These are phyloP conservation scores for Lactarius hengduanensis DNA, from an alignment of 768 basidiomycete genomes.

Conservation along the genomic window DNA sequence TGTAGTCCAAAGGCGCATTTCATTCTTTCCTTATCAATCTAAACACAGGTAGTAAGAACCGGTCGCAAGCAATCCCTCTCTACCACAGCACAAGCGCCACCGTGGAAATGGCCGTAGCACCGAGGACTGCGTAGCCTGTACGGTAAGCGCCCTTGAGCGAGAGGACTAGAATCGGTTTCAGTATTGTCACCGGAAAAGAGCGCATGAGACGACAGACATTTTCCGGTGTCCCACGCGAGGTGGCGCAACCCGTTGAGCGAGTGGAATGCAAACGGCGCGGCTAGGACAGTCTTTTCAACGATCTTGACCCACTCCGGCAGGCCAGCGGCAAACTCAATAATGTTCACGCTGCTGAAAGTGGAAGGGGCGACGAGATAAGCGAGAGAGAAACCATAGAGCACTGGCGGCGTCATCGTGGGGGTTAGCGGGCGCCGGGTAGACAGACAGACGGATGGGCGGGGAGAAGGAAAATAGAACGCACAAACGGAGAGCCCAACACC, in stretches of 20 bases:
- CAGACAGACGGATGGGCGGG: not conserved
- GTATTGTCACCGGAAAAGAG: not conserved
- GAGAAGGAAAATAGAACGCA: slow-evolving; percentile 41
- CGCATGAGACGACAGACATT: slow-evolving; percentile 58
- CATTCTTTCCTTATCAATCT: slow-evolving; percentile 3
- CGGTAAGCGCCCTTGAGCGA: slow-evolving; percentile 76
- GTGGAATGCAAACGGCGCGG: slow-evolving; percentile 89
- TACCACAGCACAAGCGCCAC: slow-evolving; percentile 61
- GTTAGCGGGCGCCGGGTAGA: not conserved
- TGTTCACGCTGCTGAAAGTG: slow-evolving; percentile 73
- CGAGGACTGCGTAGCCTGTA: slow-evolving; percentile 83
- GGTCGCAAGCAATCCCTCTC: slow-evolving; percentile 3
- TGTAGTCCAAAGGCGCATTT: not conserved
- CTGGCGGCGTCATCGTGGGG: slow-evolving; percentile 40
- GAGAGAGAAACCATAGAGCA: slow-evolving; percentile 85
- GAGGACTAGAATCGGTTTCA: slow-evolving; percentile 52
- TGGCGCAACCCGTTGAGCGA: slow-evolving; percentile 88
- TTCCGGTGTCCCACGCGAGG: slow-evolving; percentile 84
- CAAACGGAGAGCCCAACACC: slow-evolving; percentile 77
- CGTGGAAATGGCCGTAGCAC: slow-evolving; percentile 72
- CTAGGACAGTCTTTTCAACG: slow-evolving; percentile 72
- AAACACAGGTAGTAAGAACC: not conserved
- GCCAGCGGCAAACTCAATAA: slow-evolving; percentile 67
- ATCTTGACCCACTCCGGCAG: slow-evolving; percentile 79
- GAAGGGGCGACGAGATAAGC: slow-evolving; percentile 82